Conservation (phyloP, 2,329 filamentous ascomycete species). For the Ophiosphaerella herpotricha region DNA sequence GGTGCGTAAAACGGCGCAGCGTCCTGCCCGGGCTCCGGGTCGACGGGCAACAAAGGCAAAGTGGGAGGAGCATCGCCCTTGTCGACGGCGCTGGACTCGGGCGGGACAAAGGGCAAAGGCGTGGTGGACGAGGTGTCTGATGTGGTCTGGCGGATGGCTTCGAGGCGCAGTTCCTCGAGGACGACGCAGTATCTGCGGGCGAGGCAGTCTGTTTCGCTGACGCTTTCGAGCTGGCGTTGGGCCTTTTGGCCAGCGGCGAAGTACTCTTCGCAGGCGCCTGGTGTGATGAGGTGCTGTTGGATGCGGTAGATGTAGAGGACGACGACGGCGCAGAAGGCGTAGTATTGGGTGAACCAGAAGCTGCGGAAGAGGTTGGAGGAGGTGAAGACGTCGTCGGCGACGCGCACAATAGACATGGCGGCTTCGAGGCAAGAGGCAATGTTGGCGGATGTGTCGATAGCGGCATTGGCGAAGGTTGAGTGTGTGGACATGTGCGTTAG, state of each 20-base stretch:
- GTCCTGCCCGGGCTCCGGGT: background rate
- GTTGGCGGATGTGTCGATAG: conserved; percentile 33
- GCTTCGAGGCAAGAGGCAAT: conserved; percentile 55
- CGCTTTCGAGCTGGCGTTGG: conserved; percentile 42
- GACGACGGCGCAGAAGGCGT: conserved; percentile 59
- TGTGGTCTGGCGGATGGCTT: conserved; percentile 42
- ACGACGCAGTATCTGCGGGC: conserved; percentile 57
- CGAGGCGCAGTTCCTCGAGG: conserved; percentile 56
- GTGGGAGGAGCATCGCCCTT: background rate
- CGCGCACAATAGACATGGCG: conserved; percentile 53
- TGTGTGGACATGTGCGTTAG: conserved; percentile 38
- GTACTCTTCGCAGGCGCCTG: conserved; percentile 55
- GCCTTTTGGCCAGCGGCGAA: conserved; percentile 51
- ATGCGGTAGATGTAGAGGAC: conserved; percentile 62
- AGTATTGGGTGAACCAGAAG: conserved; percentile 60
- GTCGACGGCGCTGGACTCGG: background rate
- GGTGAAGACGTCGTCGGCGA: conserved; percentile 49
- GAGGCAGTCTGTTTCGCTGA: conserved; percentile 40
- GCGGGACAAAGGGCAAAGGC: background rate
- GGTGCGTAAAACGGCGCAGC: conserved; percentile 11
- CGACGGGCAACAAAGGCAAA: no score
- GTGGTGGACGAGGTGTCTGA: background rate
- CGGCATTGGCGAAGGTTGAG: conserved; percentile 14
- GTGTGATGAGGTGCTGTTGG: conserved; percentile 51
- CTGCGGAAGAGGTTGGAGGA: conserved; percentile 52